Percentiles rank a stretch among this genome's conserved stretches.
Conservation (phyloP, 768 basidiomycete species). For the Mycena rosella region DNA sequence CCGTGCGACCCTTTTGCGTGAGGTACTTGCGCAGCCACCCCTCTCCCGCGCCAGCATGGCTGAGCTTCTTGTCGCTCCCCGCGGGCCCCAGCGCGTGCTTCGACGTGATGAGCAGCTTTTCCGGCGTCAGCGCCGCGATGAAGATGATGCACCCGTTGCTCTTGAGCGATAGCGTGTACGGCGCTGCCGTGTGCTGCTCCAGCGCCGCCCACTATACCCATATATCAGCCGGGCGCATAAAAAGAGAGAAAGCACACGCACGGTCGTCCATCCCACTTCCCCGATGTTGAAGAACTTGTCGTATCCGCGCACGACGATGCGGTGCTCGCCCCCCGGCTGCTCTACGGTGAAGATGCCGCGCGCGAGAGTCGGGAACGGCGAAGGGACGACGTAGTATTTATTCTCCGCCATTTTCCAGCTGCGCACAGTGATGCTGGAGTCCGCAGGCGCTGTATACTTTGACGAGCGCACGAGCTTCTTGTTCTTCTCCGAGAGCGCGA, state of each 20-base stretch:
- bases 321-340: conserved; percentile 50
- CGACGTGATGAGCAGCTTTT: conserved; percentile 86
- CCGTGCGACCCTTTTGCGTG: conserved; percentile 69
- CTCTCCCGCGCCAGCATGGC: conserved; percentile 88
- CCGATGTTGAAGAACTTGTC: conserved; percentile 99
- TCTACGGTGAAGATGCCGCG: conserved; percentile 87
- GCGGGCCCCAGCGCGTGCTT: conserved; percentile 88
- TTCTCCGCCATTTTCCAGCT: conserved; percentile 99
- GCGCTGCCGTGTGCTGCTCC: conserved; percentile 74
- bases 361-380: conserved; percentile 94
- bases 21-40: conserved; percentile 85
- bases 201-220: conserved; percentile 78
- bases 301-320: conserved; percentile 91
- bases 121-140: conserved; percentile 83
- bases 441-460: conserved; percentile 68
- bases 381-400: conserved; percentile 91
- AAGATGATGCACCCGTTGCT: conserved; percentile 99
- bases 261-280: conserved; percentile 95
- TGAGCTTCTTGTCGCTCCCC: conserved; percentile 44
- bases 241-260: conserved; percentile 52
- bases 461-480: conserved; percentile 76
- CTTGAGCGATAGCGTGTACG: conserved; percentile 93
- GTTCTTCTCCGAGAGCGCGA: conserved; percentile 61
- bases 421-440: conserved; percentile 65
- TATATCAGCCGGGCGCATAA: not conserved